A percentile compares a stretch with the other conserved stretches of the same genome.
Conservation (phyloP, 768 basidiomycete species). For the Boletus vermiculosoides region DNA sequence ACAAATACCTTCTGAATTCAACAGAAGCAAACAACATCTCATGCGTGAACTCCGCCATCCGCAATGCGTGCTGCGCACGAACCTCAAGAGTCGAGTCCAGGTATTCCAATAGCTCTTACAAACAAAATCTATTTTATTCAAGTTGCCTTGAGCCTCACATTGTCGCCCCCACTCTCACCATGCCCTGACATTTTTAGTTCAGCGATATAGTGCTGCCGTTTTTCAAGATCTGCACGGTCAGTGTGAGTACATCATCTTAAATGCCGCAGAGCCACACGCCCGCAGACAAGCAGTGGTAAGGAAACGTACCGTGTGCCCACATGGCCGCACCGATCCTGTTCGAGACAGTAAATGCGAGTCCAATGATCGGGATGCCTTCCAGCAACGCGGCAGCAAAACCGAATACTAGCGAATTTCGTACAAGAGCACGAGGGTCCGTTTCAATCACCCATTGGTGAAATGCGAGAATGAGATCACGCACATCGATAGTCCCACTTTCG, state of each 20-base stretch:
- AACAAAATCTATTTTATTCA: neutral
- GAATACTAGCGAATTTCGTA: constrained; percentile 51
- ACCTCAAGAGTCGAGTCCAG: too few species aligned
- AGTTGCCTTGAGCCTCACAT: neutral
- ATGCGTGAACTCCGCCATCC: too few species aligned
- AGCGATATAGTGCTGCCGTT: constrained; percentile 49
- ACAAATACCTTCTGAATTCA: neutral
- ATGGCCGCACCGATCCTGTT: constrained; percentile 92
- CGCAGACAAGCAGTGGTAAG: neutral
- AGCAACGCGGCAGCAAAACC: constrained; percentile 82
- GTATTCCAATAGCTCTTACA: neutral
- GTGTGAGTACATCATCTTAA: neutral
- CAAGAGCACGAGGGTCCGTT: neutral
- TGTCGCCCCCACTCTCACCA: neutral
- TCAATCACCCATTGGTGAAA: neutral
- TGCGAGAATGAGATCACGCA: constrained; percentile 31
- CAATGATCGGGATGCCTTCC: constrained; percentile 79
- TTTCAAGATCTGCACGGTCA: constrained; percentile 54
- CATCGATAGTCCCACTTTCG: constrained; percentile 86
- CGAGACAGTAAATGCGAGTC: constrained; percentile 78
- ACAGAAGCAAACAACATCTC: neutral
- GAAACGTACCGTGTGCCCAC: constrained; percentile 78
- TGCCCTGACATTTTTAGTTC: constrained; percentile 13
- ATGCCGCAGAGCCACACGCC: too few species aligned
- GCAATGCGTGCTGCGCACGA: too few species aligned